Conservation (phyloP, 2,329 filamentous ascomycete genomes). For the Clonostachys rosea region DNA sequence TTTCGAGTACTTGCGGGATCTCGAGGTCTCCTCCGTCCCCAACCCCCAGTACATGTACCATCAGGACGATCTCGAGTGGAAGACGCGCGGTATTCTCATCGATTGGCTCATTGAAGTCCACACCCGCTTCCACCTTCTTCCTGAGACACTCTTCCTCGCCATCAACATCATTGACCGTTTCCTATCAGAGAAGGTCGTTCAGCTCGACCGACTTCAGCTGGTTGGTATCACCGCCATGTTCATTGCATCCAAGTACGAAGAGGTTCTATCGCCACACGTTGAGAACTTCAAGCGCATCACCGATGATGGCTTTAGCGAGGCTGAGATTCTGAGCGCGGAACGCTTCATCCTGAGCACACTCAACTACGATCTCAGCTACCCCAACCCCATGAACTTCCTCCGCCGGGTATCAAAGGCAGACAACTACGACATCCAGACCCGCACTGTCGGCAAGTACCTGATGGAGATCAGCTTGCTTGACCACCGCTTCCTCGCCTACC, state of each 20-base stretch:
- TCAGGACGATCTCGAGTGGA: constrained; percentile 95
- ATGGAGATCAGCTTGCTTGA: constrained; percentile 96
- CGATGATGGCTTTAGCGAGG: constrained; percentile 92
- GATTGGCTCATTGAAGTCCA: constrained; percentile 99
- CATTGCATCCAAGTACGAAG: constrained; percentile 98
- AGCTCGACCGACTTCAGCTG: constrained; percentile 91
- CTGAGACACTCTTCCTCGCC: constrained; percentile 92
- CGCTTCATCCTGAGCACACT: constrained; percentile 87
- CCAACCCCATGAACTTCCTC: constrained; percentile 99
- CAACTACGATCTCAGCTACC: constrained; percentile 96
- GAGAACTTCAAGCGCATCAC: constrained; percentile 96
- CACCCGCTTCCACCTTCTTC: constrained; percentile 90
- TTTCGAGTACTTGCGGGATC: constrained; percentile 87
- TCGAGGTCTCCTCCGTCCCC: constrained; percentile 74
- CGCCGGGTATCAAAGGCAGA: constrained; percentile 98
- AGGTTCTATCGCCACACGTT: constrained; percentile 94
- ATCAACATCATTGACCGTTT: constrained; percentile 99
- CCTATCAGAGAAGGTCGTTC: constrained; percentile 90
- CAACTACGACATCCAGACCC: constrained; percentile 97
- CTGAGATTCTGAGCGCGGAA: constrained; percentile 95
- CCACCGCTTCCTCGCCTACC: constrained; percentile 86
- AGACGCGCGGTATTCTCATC: constrained; percentile 93
- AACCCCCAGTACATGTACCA: constrained; percentile 94
- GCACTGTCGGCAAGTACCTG: constrained; percentile 94
- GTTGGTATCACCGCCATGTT: constrained; percentile 99